Conservation (phyloP, 257 asterid genomes). For the Plantago major region DNA sequence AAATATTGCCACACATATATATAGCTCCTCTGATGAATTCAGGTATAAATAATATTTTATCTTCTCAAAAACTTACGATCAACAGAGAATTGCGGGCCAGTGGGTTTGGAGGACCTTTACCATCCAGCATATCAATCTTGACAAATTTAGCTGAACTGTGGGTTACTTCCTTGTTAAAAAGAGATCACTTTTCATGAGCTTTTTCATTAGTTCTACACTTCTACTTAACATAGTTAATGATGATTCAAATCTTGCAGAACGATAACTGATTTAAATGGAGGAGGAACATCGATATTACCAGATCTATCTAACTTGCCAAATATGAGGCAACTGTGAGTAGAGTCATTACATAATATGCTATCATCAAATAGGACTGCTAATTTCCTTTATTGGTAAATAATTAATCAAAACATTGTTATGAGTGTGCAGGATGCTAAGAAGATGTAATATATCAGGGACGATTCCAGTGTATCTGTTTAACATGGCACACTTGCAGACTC, state of each 20-base stretch:
- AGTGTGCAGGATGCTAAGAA: slow-evolving; percentile 54
- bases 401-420: slow-evolving; percentile 7
- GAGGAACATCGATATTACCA: slow-evolving; percentile 45
- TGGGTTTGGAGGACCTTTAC: slow-evolving; percentile 67
- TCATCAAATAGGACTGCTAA: slow-evolving; percentile 9
- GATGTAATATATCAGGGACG: slow-evolving; percentile 48
- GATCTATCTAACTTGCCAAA: slow-evolving; percentile 28
- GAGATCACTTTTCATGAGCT: background rate
- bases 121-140: slow-evolving; percentile 38
- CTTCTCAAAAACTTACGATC: background rate
- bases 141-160: slow-evolving; percentile 47
- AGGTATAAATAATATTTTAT: no score
- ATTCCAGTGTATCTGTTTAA: slow-evolving; percentile 32
- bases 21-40: no score
- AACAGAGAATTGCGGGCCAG: slow-evolving; percentile 56
- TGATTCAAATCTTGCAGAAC: slow-evolving; percentile 35
- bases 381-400: background rate
- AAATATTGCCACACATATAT: no score
- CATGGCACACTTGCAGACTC: slow-evolving; percentile 14
- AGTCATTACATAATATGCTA: slow-evolving; percentile 1
- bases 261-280: slow-evolving; percentile 53
- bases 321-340: slow-evolving; percentile 41
- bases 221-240: background rate
- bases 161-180: slow-evolving; percentile 14
- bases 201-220: background rate